Evolutionary conservation across 495 filamentous ascomycete genomes (phyloP), one percentile per base, ranked within the genome.

Genomic region (Astrocystis sublimbata): DNA sequence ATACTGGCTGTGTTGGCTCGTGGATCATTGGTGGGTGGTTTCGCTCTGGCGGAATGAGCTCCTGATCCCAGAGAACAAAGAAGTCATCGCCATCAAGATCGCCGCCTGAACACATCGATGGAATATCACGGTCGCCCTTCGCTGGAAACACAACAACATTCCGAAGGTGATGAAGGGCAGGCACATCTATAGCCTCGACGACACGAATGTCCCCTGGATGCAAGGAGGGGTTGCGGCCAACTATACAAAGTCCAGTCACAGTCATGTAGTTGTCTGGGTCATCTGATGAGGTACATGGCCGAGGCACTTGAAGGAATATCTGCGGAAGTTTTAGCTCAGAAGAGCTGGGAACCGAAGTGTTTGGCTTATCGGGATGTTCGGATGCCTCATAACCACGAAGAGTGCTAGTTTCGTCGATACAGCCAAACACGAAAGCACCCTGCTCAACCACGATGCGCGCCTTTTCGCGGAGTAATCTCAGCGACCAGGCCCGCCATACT

Each of bases 51-150:
- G 92, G 92, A 26, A 93, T 72, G 5, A 99, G 78, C 45, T 88
- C 83, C 35, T 79, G 67, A 65, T 99, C 92, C 94, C 94, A 99
- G 36, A 97, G 90, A 19, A 98, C 88, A 24, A 97, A 83, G 69
- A 89, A 99, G 70, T 98, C 96, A 66, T 99, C 94, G 0, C 94
- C 94, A 74, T 99, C 94, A 3, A 99, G 79, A 71, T 99, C 94
- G 5, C 94, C 96, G 2, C 94, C 94, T 6, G 94, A 96, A 64
- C 92, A 94, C 94, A 98, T 98, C 62, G 88, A 90, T 7, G 92
- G 83, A 26, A 99, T 73, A 64, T 93, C 91, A 40, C 88, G 81
- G 72, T 98, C 93, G 0, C 94, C 94, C 0, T 80, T 88, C 41
- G 89, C 84, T 0, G 94, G 92, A 41, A 99, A 86, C 5, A 97